phyloP scores from a whole-genome alignment of 129 eudicot species.

The Lactuca saligna region DNA sequence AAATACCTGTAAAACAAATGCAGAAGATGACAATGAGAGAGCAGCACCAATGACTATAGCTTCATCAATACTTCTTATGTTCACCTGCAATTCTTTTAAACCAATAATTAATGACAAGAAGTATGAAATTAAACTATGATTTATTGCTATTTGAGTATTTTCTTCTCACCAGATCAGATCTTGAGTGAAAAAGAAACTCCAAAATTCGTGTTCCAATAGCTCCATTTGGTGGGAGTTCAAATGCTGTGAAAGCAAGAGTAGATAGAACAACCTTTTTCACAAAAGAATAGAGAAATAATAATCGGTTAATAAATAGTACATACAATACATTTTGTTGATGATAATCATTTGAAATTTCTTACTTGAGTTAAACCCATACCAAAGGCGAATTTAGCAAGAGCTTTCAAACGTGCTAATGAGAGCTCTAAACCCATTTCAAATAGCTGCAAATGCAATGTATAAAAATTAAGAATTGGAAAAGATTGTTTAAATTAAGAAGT shows the following conservation, averaged over 20 bases:
- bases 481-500: background rate
- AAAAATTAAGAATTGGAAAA: conserved; percentile 10
- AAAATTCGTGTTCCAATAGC: conserved; percentile 88
- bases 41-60: conserved; percentile 98
- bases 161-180: conserved; percentile 79
- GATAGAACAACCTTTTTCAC: conserved; percentile 69
- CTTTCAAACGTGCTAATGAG: conserved; percentile 87
- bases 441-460: conserved; percentile 54
- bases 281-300: conserved; percentile 20
- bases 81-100: conserved; percentile 58
- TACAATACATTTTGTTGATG: background rate
- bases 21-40: conserved; percentile 93
- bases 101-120: conserved; percentile 18
- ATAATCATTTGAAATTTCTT: background rate
- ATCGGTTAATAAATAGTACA: conserved; percentile 20
- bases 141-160: too few species aligned
- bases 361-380: conserved; percentile 98
- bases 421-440: conserved; percentile 99
- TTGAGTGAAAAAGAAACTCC: conserved; percentile 85
- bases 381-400: conserved; percentile 96
- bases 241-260: conserved; percentile 97
- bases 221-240: conserved; percentile 97
- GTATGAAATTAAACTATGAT: too few species aligned
- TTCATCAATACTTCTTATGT: conserved; percentile 93
- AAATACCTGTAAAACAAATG: conserved; percentile 93